These are phyloP conservation scores for Fusarium beomiforme DNA, from an alignment of 2,329 filamentous ascomycete genomes.

Conservation along the genomic window DNA sequence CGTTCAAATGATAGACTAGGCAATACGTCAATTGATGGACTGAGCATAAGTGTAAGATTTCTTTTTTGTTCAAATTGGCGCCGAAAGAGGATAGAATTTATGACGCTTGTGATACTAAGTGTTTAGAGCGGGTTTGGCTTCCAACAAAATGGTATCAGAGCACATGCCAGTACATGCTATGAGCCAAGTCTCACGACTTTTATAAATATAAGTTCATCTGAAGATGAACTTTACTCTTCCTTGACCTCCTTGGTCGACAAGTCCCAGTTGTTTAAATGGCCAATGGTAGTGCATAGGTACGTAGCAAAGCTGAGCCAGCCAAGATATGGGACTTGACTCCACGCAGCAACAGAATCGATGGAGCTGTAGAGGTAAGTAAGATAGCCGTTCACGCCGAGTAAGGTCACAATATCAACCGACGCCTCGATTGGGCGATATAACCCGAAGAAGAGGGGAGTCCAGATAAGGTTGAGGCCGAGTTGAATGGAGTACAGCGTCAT, in stretches of 20 bases:
- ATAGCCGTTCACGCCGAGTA: slow-evolving; percentile 78
- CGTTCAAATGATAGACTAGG: slow-evolving; percentile 25
- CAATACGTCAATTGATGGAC: background rate
- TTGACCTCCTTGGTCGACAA: slow-evolving; percentile 48
- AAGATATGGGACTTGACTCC: slow-evolving; percentile 82
- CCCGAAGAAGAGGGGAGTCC: slow-evolving; percentile 95
- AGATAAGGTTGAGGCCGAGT: slow-evolving; percentile 84
- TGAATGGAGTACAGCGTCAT: slow-evolving; percentile 88
- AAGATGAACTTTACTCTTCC: slow-evolving; percentile 38
- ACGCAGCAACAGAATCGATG: slow-evolving; percentile 77
- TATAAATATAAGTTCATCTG: background rate
- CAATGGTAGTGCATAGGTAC: slow-evolving; percentile 79
- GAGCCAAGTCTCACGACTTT: background rate
- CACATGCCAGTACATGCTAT: background rate
- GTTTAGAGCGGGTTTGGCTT: slow-evolving; percentile 1
- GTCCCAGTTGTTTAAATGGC: slow-evolving; percentile 76
- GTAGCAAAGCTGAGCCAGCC: slow-evolving; percentile 89
- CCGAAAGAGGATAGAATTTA: background rate
- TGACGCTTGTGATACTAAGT: slow-evolving; percentile 4
- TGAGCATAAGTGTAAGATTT: slow-evolving; percentile 12
- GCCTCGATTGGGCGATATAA: slow-evolving; percentile 77
- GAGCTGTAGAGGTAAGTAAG: slow-evolving; percentile 80
- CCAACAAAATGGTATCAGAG: background rate
- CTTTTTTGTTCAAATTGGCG: background rate
- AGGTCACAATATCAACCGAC: slow-evolving; percentile 76